Base-by-base conservation (phyloP, 2,329 filamentous ascomycete species). In the Furcasterigmium sp. region DNA sequence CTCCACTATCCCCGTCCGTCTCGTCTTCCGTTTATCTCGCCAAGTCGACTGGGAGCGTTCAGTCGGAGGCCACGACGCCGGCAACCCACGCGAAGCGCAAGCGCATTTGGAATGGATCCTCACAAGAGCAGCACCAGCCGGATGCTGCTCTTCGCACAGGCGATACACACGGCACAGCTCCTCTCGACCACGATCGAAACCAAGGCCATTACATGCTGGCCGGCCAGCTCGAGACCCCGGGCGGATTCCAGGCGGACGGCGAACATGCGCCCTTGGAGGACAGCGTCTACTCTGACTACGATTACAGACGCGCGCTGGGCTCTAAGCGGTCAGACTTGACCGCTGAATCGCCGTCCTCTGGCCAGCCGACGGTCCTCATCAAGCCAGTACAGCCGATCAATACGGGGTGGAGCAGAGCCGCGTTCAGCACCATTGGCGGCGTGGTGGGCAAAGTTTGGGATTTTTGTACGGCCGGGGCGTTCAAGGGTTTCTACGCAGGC, bases 401-500 rank as follows among this genome's bases (percentile, higher is more conserved):
- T 1, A 61, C 62, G 13, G 67, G 72, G 29, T 85, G 80, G 82
- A 73, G 76, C 23, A 68, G 69, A 15, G 63, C 78, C 39, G 76
- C 85, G 5, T 67, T 87, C 25, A 76, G 68, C 32, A 73, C 85
- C 0, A 73, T 87, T 8, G 81, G 81, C 2, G 80, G 74, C 21
- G 78, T 86, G 4, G 79, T 86, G 2, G 86, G 87, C 15, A 91
- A 84, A 56, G 81, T 95, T 1, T 90, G 88, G 77, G 79, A 90
- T 52, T 93, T 95, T 55, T 95, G 91, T 68, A 87, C 72, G 60
- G 68, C 70, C 0, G 80, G 76, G 8, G 79, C 85, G 0, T 94
- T 96, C 56, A 76, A 78, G 43, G 91, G 91, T 0, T 96, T 96
- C 61, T 83, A 91, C 48, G 89, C 91, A 11, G 91, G 91, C 8